Percentiles rank a stretch among this genome's conserved stretches.
These are phyloP conservation scores for Fusarium sp. DNA, from an alignment of 2,329 filamentous ascomycete genomes.

Conservation along the genomic window DNA sequence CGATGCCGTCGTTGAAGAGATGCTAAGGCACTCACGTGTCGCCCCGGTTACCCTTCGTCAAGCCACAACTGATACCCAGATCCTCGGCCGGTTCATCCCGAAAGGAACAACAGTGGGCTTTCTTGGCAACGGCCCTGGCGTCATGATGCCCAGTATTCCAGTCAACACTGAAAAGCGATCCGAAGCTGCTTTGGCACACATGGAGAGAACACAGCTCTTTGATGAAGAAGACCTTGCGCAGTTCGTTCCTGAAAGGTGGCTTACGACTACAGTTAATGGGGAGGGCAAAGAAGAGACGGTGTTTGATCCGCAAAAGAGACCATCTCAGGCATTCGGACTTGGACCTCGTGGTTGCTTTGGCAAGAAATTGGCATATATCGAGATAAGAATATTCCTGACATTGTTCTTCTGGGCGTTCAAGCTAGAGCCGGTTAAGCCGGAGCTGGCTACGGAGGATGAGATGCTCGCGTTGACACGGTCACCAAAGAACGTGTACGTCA, in stretches of 20 bases:
- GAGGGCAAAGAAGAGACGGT: background rate
- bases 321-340: constrained; percentile 28
- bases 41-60: constrained; percentile 42
- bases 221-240: constrained; percentile 37
- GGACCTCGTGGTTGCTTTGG: constrained; percentile 34
- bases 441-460: constrained; percentile 15
- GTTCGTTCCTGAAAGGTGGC: constrained; percentile 52
- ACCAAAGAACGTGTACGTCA: constrained; percentile 21
- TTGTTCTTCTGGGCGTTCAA: constrained; percentile 19
- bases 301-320: constrained; percentile 26
- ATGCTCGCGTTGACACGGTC: constrained; percentile 8
- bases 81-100: constrained; percentile 47
- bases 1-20: constrained; percentile 51
- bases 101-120: constrained; percentile 47
- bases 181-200: background rate
- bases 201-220: constrained; percentile 14
- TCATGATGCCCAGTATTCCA: constrained; percentile 35
- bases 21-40: constrained; percentile 42
- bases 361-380: constrained; percentile 27
- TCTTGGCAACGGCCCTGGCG: constrained; percentile 38
- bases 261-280: constrained; percentile 19
- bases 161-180: constrained; percentile 23
- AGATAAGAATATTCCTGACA: constrained; percentile 15
- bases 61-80: constrained; percentile 44
- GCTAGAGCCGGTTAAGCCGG: background rate